phyloP scores from a whole-genome alignment of 1,139 yeast species.

The Blastobotrys serpentis region DNA sequence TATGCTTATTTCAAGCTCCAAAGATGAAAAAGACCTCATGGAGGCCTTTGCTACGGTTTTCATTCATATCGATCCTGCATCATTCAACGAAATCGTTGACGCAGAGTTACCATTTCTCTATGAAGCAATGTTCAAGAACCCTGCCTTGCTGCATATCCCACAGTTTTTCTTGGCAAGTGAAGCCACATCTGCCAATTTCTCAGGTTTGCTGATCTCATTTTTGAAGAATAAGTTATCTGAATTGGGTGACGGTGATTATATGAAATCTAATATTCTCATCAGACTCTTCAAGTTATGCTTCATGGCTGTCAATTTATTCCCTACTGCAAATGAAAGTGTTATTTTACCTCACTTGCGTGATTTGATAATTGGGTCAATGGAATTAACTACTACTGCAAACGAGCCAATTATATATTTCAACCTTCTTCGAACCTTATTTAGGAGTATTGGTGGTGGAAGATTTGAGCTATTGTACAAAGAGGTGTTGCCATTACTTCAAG shows the following conservation, averaged over 20 bases:
- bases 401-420: constrained; percentile 91
- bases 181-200: constrained; percentile 86
- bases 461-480: constrained; percentile 90
- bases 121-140: constrained; percentile 76
- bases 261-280: constrained; percentile 77
- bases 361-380: constrained; percentile 76
- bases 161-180: constrained; percentile 94
- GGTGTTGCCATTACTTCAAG: constrained; percentile 86
- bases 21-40: constrained; percentile 94
- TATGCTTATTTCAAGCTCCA: constrained; percentile 79
- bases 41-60: constrained; percentile 93
- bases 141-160: constrained; percentile 85
- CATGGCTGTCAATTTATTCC: constrained; percentile 93
- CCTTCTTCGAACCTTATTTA: constrained; percentile 80
- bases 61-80: constrained; percentile 91
- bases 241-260: constrained; percentile 76
- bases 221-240: constrained; percentile 70
- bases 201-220: constrained; percentile 80
- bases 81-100: constrained; percentile 89
- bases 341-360: constrained; percentile 83
- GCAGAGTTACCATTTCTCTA: constrained; percentile 77
- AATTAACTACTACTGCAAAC: constrained; percentile 79
- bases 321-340: constrained; percentile 81
- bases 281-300: constrained; percentile 87
- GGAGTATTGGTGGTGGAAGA: constrained; percentile 95